Conservation (phyloP, 352 stramenopile species). For the Globisporangium lucens region DNA sequence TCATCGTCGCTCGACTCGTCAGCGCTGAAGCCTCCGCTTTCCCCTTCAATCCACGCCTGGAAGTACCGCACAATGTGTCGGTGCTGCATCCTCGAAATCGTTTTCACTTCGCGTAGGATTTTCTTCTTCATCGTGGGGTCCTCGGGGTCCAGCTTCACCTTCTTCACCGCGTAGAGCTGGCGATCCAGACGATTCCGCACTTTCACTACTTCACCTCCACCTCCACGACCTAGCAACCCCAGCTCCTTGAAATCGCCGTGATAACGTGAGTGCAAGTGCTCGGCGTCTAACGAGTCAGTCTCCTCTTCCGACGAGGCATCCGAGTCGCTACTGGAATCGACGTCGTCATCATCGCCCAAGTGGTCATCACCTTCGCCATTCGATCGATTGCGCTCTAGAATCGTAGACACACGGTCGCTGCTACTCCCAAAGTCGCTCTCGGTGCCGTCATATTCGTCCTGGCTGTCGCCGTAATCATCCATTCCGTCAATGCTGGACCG, state of each 20-base stretch:
- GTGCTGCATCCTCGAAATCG: conserved; percentile 95
- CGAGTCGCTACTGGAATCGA: conserved; percentile 18
- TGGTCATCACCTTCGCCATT: conserved; percentile 17
- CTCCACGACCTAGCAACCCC: conserved; percentile 73
- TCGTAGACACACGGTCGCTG: conserved; percentile 36
- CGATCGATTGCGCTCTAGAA: conserved; percentile 32
- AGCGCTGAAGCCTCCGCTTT: conserved; percentile 46
- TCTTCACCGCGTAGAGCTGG: conserved; percentile 86
- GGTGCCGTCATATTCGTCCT: conserved; percentile 22
- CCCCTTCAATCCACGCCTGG: conserved; percentile 86
- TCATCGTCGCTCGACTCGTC: conserved; percentile 40
- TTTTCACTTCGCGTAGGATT: conserved; percentile 94
- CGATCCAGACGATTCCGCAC: conserved; percentile 79
- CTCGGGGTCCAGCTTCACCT: conserved; percentile 80
- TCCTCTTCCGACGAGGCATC: conserved; percentile 51
- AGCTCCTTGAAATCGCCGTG: conserved; percentile 86
- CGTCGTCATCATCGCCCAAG: conserved; percentile 18
- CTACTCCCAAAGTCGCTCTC: conserved; percentile 30
- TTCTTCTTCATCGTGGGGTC: conserved; percentile 94
- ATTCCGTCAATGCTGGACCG: conserved; percentile 59
- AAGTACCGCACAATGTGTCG: conserved; percentile 96
- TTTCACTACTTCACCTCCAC: conserved; percentile 83
- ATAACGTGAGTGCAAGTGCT: conserved; percentile 74
- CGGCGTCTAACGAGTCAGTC: conserved; percentile 31
- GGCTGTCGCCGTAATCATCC: conserved; percentile 23